Base-by-base conservation (phyloP, 768 basidiomycete genomes). In the Ramaria rubella region DNA sequence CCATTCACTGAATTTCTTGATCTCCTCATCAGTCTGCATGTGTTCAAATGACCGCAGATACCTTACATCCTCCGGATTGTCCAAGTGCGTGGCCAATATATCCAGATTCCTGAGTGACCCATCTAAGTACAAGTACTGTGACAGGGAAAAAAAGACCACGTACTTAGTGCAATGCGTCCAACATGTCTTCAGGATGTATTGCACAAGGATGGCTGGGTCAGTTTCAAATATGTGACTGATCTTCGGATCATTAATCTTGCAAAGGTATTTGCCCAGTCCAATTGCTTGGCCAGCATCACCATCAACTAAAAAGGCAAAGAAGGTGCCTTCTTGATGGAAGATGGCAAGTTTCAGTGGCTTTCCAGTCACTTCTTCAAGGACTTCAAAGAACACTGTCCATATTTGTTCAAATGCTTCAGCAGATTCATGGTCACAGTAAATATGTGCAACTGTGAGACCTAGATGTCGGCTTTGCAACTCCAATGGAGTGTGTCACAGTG, bases 151-250 rank as follows among this genome's bases (percentile, higher is more conserved):
- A 31, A 26, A 15, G 7, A n/a, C 5, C 5, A n/a, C 53, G 3
- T 40, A 65, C 64, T 58, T 40, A 23, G 64, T 17, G 19, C 64
- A 17, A 58, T 66, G 65, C 24, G 62, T 52, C 9, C 40, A 44
- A 40, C 65, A 66, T 3, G 58, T 58, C 12, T 59, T 50, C 14
- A 66, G 19, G 34, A 60, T 48, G n/a, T 58, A 24, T 15, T 42
- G 23, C 0, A 66, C 56, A 2, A 66, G 60, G 4, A 14, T 31
- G 43, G 60, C 45, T 2, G 64, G 62, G 36, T 62, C 49, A 2
- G 12, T 49, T 42, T 62, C 64, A 45, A 51, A 27, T 7, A 63
- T 52, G 1, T 58, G 59, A 48, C 63, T 63, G 21, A 60, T 36
- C 14, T 56, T 34, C 2, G 59, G 34, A 30, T 65, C 62, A 19